Evolutionary conservation across 2,329 filamentous ascomycete species (phyloP), one percentile per base, ranked within the genome.

Genomic region (Juglanconis juglandina): DNA sequence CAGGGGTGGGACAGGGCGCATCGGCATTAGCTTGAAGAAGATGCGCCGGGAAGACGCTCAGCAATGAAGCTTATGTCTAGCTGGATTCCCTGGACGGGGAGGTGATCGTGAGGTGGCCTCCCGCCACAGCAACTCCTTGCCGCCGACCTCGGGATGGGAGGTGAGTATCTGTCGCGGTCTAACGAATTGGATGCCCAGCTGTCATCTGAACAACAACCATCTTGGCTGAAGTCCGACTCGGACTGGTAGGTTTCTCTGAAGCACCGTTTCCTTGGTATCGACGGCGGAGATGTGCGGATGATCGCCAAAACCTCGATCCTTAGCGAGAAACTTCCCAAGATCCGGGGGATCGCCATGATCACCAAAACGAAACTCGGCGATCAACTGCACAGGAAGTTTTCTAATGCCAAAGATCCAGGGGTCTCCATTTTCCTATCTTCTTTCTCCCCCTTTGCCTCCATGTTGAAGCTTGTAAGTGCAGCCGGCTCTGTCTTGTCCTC

Each of bases 281-380:
- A 42, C 11, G 47, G 44, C n/a, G 11, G 32, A 49, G 3, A 9
- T 33, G 30, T 49, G 24, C 4, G 17, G 30, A 11, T 24, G 13
- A 17, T 33, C 30, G 30, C 4, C 42, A 47, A 24, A 37, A 24
- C 41, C 4, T 33, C 17, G 17, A 30, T 46, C 8, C 44, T 46
- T 17, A 17, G 3, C 44, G 44, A 47, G 24, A 44, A 55, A 17
- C 14, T 47, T 47, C n/a, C 14, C 42, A 55, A 48, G 53, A 55
- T 33, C 41, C n/a, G 53, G 53, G 53, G 41, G 53, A 55, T 55
- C 53, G n/a, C 14, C 53, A 35, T 55, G 53, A 55, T 55, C 53
- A 47, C 32, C 53, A 55, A 47, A 55, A 55, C 53, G 33, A 37
- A 17, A n/a, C 32, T 55, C 17, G 53, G 53, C 33, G 42, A 55